These are phyloP conservation scores for Ajuga reptans DNA, from an alignment of 305 asterid genomes.

Conservation along the genomic window DNA sequence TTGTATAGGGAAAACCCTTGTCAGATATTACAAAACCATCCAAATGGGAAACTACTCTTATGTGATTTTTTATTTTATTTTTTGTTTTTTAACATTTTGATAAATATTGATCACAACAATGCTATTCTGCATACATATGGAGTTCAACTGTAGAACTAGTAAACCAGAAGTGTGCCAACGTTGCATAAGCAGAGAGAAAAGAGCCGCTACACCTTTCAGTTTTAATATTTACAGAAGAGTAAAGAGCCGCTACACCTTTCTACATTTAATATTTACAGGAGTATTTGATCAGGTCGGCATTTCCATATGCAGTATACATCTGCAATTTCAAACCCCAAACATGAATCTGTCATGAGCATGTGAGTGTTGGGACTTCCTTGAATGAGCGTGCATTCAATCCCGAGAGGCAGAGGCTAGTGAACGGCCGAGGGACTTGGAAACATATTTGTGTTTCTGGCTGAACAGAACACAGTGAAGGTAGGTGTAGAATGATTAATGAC, in stretches of 20 bases:
- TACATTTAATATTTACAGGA: constrained; percentile 17
- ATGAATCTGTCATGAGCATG: background rate
- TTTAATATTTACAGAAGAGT: constrained; percentile 15
- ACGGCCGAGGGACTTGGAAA: background rate
- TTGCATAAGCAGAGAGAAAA: no score
- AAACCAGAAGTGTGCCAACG: no score
- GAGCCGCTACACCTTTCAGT: background rate
- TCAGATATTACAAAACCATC: background rate
- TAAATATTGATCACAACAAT: no score
- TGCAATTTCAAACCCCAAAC: background rate
- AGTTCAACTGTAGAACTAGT: no score
- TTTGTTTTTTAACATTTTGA: no score
- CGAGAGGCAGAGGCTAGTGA: background rate
- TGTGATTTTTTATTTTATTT: background rate
- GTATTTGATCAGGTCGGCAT: background rate
- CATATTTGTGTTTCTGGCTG: background rate
- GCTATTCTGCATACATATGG: no score
- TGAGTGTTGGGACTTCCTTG: background rate
- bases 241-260: background rate
- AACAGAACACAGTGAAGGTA: background rate
- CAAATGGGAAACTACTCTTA: background rate
- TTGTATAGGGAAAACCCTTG: no score
- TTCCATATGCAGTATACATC: background rate
- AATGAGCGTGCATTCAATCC: constrained; percentile 1
- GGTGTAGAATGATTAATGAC: background rate